Conservation (phyloP, 257 asterid genomes). For the Ocimum tenuiflorum region DNA sequence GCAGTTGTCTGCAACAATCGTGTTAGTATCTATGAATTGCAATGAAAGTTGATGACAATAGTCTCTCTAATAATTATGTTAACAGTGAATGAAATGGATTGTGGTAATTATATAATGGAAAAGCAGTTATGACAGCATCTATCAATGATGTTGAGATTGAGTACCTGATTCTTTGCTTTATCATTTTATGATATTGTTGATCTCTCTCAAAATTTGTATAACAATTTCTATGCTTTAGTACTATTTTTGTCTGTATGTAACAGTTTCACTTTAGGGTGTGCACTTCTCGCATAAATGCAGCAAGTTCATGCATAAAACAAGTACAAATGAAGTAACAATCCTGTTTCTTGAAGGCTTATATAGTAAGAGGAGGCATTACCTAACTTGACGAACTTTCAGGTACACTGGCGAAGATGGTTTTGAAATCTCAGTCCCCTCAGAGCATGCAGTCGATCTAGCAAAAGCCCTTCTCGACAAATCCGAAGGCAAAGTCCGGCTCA, state of each 20-base stretch:
- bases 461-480: slow-evolving; percentile 91
- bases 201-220: background rate
- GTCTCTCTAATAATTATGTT: background rate
- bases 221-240: background rate
- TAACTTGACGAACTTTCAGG: slow-evolving; percentile 41
- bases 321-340: background rate
- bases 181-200: too few relatives aligned
- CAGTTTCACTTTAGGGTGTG: too few relatives aligned
- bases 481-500: slow-evolving; percentile 70
- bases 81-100: background rate
- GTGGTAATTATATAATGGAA: background rate
- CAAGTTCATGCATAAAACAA: background rate
- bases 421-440: slow-evolving; percentile 92
- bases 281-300: background rate
- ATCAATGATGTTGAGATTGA: background rate
- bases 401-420: slow-evolving; percentile 99
- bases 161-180: too few relatives aligned
- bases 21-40: background rate
- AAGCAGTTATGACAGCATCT: background rate
- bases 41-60: background rate
- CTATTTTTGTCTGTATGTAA: too few relatives aligned
- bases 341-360: background rate
- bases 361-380: too few relatives aligned
- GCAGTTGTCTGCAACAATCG: background rate
- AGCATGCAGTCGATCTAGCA: slow-evolving; percentile 80